Evolutionary conservation across 192 early-diverging fungal species (phyloP).

Genomic region (Backusella australiensis): DNA sequence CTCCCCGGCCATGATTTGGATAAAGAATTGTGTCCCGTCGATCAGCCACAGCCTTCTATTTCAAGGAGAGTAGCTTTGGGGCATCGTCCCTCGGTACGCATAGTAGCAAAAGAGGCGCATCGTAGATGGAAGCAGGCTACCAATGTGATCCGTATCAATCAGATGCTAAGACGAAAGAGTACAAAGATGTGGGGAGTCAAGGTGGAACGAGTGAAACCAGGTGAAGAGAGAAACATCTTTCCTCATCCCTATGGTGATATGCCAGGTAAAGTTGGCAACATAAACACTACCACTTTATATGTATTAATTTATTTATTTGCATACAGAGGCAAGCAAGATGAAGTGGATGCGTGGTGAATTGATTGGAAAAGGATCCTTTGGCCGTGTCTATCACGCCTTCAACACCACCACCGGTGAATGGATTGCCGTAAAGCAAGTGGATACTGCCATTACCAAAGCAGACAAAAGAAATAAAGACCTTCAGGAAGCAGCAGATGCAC

Average conservation of each 20-base stretch:
- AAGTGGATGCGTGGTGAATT: conserved; percentile 74
- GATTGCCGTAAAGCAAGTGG: conserved; percentile 83
- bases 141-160: conserved; percentile 20
- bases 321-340: conserved; percentile 36
- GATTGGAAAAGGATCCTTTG: conserved; percentile 83
- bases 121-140: conserved; percentile 11
- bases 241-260: not conserved
- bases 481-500: conserved; percentile 46
- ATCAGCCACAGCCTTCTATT: not conserved
- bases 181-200: conserved; percentile 49
- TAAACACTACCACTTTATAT: not conserved
- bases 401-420: conserved; percentile 70
- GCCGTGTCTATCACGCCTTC: conserved; percentile 72
- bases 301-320: not conserved
- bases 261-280: not conserved
- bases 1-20: conserved; percentile 75
- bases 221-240: conserved; percentile 4
- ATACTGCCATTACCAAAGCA: conserved; percentile 48
- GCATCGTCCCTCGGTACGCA: conserved; percentile 45
- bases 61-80: conserved; percentile 12
- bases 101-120: conserved; percentile 42
- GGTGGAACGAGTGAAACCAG: conserved; percentile 43
- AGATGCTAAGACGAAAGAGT: conserved; percentile 27
- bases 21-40: conserved; percentile 46
- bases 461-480: conserved; percentile 41